Evolutionary conservation across 225 moss, liverwort and hornwort genomes (phyloP), one percentile per base, ranked within the genome.

Genomic region (Marchantia paleacea): DNA sequence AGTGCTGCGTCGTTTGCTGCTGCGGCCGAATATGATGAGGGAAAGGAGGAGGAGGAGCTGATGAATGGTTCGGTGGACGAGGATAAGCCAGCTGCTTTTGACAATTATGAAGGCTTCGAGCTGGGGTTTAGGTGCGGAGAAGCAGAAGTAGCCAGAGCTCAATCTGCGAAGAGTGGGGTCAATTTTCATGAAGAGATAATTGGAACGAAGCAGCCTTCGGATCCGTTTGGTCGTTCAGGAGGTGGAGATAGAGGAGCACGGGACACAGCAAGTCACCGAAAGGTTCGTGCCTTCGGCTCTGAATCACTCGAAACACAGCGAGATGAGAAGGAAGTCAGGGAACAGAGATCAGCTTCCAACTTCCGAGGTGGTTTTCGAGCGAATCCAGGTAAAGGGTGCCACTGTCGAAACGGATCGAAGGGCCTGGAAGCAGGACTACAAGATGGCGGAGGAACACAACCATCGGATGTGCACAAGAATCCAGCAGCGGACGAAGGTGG

Each of bases 291-390:
- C 13, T 7, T 13, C 3, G 48, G 48, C 0, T 70, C 7, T 48
- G 20, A 49, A 18, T 7, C 69, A 29, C 14, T 1, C 39, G 26
- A 90, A 84, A 70, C 85, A 91, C 81, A 88, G 89, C 6, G 89
- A 88, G 84, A 91, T 92, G 14, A 1, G 20, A 70, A 6, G 0
- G 66, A 12, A n/a, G 1, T 24, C 50, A n/a, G 7, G 19, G 51
- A 8, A n/a, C 50, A 24, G 12, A 51, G 9, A 72, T 72, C 72
- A 0, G 5, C 5, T 39, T 39, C 39, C 5, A n/a, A 28, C 25
- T 55, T 29, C 3, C 54, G 24, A 26, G 74, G 19, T 14, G 24
- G 50, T 11, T 10, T 0, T 69, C 15, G 22, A 50, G 12, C 50
- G 20, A 22, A 51, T 72, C 50, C n/a, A 24, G 22, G 72, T 19